Base-by-base conservation (phyloP, 192 early-diverging fungal genomes). In the Geranomyces michiganensis region DNA sequence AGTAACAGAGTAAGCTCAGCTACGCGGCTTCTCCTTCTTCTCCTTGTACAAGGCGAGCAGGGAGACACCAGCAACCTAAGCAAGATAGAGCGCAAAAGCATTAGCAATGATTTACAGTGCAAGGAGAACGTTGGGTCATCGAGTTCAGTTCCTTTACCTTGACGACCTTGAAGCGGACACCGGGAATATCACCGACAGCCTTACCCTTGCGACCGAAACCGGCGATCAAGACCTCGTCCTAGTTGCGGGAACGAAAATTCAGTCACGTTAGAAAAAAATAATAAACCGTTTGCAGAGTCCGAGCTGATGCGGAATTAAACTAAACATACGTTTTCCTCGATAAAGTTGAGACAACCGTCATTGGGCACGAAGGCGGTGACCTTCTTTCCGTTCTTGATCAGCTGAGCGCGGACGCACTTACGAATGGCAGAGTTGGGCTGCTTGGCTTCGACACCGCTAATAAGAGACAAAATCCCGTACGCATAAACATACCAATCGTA, bases 361-460 rank as follows among this genome's bases (percentile, higher is more conserved):
- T 96, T 97, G 81, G 97, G 97, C 66, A 99, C 97, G 87, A 99
- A 99, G 76, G 97, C 97, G 67, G 97, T 97, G 81, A 99, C 91
- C 92, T 97, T 99, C 93, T 99, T 99, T 79, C 93, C 94, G 92
- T 99, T 99, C 92, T 99, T 99, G 91, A 99, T 97, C 74, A 99
- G 90, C 89, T 99, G 97, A 75, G 96, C 96, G 94, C 97, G 95
- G 74, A 99, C 95, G 88, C 96, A 98, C 90, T 99, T 99, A 87
- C 97, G 94, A 92, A 99, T 99, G 71, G 97, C 97, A 88, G 97
- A 99, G 93, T 99, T 99, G 82, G 97, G 97, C 85, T 99, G 97
- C 87, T 99, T 99, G 81, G 97, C 95, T 90, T 99, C 97, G 80
- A 99, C 94, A 93, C 96, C 97, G 85, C 91, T 92, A 71, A 68